These are phyloP conservation scores for Nothopassalora personata DNA, from an alignment of 2,329 filamentous ascomycete species.

Conservation along the genomic window DNA sequence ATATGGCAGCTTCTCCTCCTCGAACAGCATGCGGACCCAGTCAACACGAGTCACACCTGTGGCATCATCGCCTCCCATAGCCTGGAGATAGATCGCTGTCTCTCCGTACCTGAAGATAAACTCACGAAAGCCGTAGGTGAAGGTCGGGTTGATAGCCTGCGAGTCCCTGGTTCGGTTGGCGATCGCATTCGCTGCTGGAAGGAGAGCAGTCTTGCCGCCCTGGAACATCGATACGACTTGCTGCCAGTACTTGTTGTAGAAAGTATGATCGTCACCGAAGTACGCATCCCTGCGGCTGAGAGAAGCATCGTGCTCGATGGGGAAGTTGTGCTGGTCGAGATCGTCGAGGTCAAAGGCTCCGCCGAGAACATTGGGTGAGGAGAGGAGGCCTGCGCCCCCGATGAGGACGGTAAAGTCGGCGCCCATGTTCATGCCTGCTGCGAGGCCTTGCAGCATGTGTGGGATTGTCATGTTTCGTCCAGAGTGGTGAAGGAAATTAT, in stretches of 20 bases:
- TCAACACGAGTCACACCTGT: constrained; percentile 32
- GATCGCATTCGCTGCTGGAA: constrained; percentile 27
- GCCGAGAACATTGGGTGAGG: constrained; percentile 15
- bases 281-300: constrained; percentile 31
- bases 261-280: constrained; percentile 33
- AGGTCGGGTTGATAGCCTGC: constrained; percentile 28
- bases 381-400: constrained; percentile 26
- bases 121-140: constrained; percentile 32
- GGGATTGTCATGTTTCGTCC: constrained; percentile 22
- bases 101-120: constrained; percentile 35
- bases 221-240: constrained; percentile 26
- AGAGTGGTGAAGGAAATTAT: constrained; percentile 19
- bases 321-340: constrained; percentile 28
- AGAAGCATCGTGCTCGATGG: constrained; percentile 35
- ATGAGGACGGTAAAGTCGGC: constrained; percentile 27
- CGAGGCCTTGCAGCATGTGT: constrained; percentile 22
- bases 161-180: constrained; percentile 29
- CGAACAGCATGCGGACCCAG: constrained; percentile 34
- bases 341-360: constrained; percentile 26
- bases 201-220: constrained; percentile 25
- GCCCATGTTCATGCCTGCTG: constrained; percentile 26
- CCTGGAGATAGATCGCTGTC: constrained; percentile 35
- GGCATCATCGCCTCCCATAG: constrained; percentile 32
- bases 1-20: constrained; percentile 35
- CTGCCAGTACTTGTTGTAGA: constrained; percentile 32